phyloP scores from a whole-genome alignment of 2,329 filamentous ascomycete genomes.

The Mycosphaerella arachidis region DNA sequence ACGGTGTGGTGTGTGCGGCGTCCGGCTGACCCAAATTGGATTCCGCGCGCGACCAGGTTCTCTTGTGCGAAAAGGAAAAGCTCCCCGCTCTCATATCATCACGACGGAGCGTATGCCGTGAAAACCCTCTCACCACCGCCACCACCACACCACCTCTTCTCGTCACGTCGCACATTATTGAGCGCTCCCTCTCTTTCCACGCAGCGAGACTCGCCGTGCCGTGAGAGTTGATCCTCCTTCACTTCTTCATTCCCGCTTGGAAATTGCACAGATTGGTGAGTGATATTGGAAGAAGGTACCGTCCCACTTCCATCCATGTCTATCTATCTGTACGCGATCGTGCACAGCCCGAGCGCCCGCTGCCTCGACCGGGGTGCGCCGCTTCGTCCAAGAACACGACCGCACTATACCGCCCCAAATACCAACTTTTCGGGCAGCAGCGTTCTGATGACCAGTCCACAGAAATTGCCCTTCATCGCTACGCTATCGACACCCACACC shows the following conservation, averaged over 20 bases:
- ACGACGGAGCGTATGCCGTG: background rate
- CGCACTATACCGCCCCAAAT: background rate
- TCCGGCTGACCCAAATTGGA: background rate
- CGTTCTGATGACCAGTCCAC: constrained; percentile 5
- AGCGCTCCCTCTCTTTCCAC: background rate
- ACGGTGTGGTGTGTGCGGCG: background rate
- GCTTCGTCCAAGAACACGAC: constrained; percentile 7
- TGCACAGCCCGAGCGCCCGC: background rate
- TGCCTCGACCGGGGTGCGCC: background rate
- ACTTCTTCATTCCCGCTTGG: background rate
- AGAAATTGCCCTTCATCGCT: constrained; percentile 4
- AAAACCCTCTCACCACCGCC: background rate
- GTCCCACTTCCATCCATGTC: background rate
- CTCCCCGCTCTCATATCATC: constrained; percentile 3
- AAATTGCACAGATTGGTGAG: background rate
- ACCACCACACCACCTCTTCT: background rate
- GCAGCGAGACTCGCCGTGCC: background rate
- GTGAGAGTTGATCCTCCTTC: background rate
- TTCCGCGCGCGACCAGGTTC: constrained; percentile 2
- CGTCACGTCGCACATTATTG: constrained; percentile 2
- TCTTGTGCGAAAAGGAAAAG: background rate
- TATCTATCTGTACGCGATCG: background rate
- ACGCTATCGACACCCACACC: background rate
- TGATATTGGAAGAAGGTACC: background rate
- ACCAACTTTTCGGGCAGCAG: constrained; percentile 2